Base-by-base conservation (phyloP, 495 filamentous ascomycete genomes). In the Evernia prunastri region DNA sequence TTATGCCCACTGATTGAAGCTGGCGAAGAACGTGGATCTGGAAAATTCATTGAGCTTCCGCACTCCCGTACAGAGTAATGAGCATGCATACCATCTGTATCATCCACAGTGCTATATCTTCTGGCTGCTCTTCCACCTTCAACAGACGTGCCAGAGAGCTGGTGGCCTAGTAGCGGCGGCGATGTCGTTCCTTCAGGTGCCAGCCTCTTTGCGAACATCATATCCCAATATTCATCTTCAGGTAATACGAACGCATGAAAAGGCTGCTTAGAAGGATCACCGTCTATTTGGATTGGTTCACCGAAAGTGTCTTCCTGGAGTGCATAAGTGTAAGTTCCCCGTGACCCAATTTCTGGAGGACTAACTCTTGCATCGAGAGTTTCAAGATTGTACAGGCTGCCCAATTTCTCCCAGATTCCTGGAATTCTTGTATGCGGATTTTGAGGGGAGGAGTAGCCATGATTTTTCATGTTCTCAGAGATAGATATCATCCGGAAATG, bases 401-500 rank as follows among this genome's bases (percentile, higher is more conserved):
- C 74, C 17, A 98, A 82, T 72, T 97, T 97, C 63, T 80, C 81
- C 94, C 94, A 98, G 60, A 98, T 96, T 12, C 89, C 89, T 6
- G 90, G 86, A 57, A 96, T 90, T 45, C 86, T 86, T 51, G 91
- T 96, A 78, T 98, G 94, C 18, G 85, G 82, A 60, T 85, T 81
- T 56, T 75, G 67, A 57, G 81, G 74, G 23, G 60, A 54, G 17
- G 35, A 35, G 37, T 57, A 47, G 51, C 63, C 92, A 73, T 96
- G 91, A 68, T 89, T 91, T 66, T 88, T 87, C 65, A 98, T 81
- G 69, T 89, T 86, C 63, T 94, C 86, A 20, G 89, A 87, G 39
- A 98, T 91, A 5, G 90, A 86, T 63, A 97, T 86, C 79, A 97
- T 93, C 29, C 91, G 90, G 73, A 98, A 97, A 76, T 97, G 92